Evolutionary conservation across 495 filamentous ascomycete species (phyloP).

Genomic region (Penicillium ucsense): DNA sequence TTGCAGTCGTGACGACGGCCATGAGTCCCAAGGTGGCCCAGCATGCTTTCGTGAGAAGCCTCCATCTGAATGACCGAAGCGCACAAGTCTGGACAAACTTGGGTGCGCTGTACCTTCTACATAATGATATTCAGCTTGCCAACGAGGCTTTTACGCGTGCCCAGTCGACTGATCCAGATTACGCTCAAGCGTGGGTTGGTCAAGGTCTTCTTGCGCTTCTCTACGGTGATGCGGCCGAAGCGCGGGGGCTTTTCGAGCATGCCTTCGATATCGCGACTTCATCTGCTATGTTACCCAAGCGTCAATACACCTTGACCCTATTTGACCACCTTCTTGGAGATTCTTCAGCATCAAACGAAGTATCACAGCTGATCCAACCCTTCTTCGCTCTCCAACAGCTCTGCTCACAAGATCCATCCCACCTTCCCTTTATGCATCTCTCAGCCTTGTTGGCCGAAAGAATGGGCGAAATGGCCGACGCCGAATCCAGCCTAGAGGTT

Average conservation of each 20-base stretch:
- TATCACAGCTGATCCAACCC: conserved; percentile 57
- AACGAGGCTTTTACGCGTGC: conserved; percentile 83
- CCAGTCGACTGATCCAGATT: conserved; percentile 89
- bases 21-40: conserved; percentile 84
- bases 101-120: conserved; percentile 73
- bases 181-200: conserved; percentile 85
- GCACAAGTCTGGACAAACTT: conserved; percentile 84
- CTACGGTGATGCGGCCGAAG: conserved; percentile 63
- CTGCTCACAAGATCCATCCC: conserved; percentile 51
- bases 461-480: conserved; percentile 53
- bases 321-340: conserved; percentile 67
- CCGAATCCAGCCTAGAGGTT: conserved; percentile 51
- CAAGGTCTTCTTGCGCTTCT: conserved; percentile 77
- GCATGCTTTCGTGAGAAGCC: conserved; percentile 84
- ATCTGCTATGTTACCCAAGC: conserved; percentile 57
- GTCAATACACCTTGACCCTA: conserved; percentile 63
- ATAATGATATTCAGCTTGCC: conserved; percentile 72
- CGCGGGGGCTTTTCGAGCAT: conserved; percentile 80
- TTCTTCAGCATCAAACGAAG: conserved; percentile 45
- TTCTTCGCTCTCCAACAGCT: conserved; percentile 85
- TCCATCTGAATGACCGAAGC: conserved; percentile 84
- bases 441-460: conserved; percentile 73
- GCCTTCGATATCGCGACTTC: conserved; percentile 85
- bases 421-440: conserved; percentile 66
- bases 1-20: conserved; percentile 78